Evolutionary conservation across 2,329 filamentous ascomycete genomes (phyloP), one percentile per base, ranked within the genome.

Genomic region (Epichloe brachyelytri): DNA sequence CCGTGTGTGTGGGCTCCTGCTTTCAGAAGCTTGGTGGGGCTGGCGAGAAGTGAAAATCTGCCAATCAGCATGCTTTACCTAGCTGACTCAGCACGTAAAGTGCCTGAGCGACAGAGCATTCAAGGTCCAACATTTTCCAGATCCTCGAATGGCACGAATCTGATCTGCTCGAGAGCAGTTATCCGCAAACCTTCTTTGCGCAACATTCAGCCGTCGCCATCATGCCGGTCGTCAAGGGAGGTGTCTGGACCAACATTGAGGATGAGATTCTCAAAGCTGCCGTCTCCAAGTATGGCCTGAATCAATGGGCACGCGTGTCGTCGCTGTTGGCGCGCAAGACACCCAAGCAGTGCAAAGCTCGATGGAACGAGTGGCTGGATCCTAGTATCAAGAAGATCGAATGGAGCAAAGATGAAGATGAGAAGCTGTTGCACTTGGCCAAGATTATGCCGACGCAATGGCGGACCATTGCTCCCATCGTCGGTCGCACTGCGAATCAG

Each of bases 371-470:
- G 78, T 98, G 93, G 91, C 80, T 98, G 58, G 93, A 98, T 65
- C 93, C 93, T 19, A 88, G 87, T 65, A 97, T 98, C 73, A 87
- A 91, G 64, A 98, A 98, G 76, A 93, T 95, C 60, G 93, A 98
- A 72, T 98, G 93, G 91, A 95, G 88, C 65, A 87, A 93, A 64
- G 93, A 98, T 69, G 93, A 98, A 68, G 93, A 98, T 67, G 93
- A 98, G 75, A 96, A 95, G 72, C 77, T 98, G 54, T 71, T 98
- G 61, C 93, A 97, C 64, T 77, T 98, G 63, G 93, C 93, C 55
- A 98, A 97, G 78, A 77, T 98, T 71, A 95, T 98, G 85, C 93
- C 93, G 52, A 97, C 91, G 30, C 93, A 98, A 79, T 98, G 93
- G 93, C 85, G 93, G 63, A 97, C 93, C 46, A 97, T 98, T 63